phyloP scores from a whole-genome alignment of 2,329 filamentous ascomycete genomes.

The Talaromyces sp. region DNA sequence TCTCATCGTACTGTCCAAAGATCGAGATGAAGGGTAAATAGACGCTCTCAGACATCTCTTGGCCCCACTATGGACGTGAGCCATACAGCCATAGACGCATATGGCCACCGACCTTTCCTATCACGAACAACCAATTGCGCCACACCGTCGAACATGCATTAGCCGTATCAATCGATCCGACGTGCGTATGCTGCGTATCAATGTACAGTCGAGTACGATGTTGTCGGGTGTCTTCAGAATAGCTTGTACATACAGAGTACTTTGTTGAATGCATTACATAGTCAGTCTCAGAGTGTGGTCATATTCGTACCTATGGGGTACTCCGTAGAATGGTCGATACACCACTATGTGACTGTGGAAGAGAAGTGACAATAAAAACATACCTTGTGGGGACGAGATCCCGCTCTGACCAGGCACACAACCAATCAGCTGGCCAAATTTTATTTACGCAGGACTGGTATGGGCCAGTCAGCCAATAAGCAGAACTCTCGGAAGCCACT shows the following conservation, averaged over 20 bases:
- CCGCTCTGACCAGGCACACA: slow-evolving; percentile 10
- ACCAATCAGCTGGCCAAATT: neutral
- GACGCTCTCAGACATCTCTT: neutral
- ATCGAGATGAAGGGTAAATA: neutral
- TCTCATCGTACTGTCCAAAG: neutral
- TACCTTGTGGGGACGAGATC: neutral
- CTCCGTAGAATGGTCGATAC: neutral
- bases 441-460: neutral
- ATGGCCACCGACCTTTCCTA: neutral
- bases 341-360: neutral
- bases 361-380: neutral
- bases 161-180: neutral
- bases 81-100: neutral
- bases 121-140: neutral
- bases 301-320: neutral
- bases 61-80: neutral
- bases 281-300: neutral
- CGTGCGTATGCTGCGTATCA: neutral
- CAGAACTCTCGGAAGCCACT: neutral
- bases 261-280: neutral
- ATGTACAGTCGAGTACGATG: neutral
- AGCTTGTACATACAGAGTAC: too few species aligned
- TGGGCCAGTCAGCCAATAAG: neutral
- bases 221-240: neutral
- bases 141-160: slow-evolving; percentile 4